A percentile compares a stretch with the other conserved stretches of the same genome.
phyloP scores from a whole-genome alignment of 2,329 filamentous ascomycete species.

The Talaromyces sp. region DNA sequence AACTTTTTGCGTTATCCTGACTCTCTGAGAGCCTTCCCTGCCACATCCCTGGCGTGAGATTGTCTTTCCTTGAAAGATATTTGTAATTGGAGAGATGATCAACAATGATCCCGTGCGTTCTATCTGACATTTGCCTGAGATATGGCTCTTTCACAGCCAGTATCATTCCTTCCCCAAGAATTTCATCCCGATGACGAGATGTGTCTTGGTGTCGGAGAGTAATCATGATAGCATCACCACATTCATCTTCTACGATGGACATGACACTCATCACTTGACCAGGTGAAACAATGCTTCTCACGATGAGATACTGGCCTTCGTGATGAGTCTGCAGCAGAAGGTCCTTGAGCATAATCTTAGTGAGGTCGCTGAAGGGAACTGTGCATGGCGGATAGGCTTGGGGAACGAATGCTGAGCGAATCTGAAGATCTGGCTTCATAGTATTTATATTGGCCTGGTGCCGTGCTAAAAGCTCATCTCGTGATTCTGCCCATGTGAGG shows the following conservation, averaged over 20 bases:
- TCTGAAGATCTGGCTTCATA: neutral
- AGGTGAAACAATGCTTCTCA: neutral
- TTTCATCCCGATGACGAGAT: neutral
- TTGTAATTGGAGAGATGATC: neutral
- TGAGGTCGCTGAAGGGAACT: neutral
- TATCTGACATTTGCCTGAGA: neutral
- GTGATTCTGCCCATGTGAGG: neutral
- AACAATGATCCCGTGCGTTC: neutral
- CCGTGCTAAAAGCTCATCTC: neutral
- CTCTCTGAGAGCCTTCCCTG: neutral
- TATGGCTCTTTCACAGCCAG: neutral
- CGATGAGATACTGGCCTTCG: neutral
- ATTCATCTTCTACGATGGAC: neutral
- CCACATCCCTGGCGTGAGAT: neutral
- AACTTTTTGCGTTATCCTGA: neutral
- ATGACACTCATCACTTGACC: neutral
- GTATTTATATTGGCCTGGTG: neutral
- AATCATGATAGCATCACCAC: neutral
- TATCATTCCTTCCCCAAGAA: neutral
- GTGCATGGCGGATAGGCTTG: neutral
- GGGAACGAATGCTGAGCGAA: neutral
- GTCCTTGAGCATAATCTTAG: neutral
- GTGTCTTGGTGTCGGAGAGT: neutral
- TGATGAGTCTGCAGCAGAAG: neutral
- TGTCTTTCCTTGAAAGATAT: neutral